Evolutionary conservation across 768 basidiomycete species (phyloP).

Genomic region (Tylopilus vinaceipallidus): DNA sequence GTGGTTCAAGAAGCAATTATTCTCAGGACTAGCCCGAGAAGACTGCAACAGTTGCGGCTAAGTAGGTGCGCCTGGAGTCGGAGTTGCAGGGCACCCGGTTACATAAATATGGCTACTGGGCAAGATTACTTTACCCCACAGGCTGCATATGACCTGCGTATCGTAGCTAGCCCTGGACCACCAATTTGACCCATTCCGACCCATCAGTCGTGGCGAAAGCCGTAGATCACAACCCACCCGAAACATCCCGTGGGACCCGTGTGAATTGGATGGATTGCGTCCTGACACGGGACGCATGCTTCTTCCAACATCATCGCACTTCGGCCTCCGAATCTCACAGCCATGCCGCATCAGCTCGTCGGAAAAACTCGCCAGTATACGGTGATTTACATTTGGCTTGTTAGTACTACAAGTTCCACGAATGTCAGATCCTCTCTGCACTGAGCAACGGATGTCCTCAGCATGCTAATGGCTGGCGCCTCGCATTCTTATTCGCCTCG

Average conservation of each 20-base stretch:
- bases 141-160: too few species aligned
- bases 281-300: not conserved
- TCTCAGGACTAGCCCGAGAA: slow-evolving; percentile 12
- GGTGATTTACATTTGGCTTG: too few species aligned
- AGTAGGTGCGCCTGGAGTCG: not conserved
- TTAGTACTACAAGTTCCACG: too few species aligned
- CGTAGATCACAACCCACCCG: slow-evolving; percentile 10
- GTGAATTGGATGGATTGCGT: not conserved
- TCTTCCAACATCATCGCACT: not conserved
- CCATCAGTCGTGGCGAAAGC: not conserved
- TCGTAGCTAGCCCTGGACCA: too few species aligned
- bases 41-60: too few species aligned
- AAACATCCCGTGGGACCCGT: slow-evolving; percentile 7
- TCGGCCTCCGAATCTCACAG: slow-evolving; percentile 18
- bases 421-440: not conserved
- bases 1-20: slow-evolving; percentile 22
- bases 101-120: slow-evolving; percentile 22
- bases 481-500: slow-evolving; percentile 26
- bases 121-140: slow-evolving; percentile 1
- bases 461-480: too few species aligned
- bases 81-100: slow-evolving; percentile 12
- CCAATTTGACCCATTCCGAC: not conserved
- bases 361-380: slow-evolving; percentile 6
- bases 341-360: not conserved
- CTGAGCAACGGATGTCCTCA: too few species aligned